Base-by-base conservation (phyloP, 2,329 filamentous ascomycete species). In the Ceratocystiopsis sp. region DNA sequence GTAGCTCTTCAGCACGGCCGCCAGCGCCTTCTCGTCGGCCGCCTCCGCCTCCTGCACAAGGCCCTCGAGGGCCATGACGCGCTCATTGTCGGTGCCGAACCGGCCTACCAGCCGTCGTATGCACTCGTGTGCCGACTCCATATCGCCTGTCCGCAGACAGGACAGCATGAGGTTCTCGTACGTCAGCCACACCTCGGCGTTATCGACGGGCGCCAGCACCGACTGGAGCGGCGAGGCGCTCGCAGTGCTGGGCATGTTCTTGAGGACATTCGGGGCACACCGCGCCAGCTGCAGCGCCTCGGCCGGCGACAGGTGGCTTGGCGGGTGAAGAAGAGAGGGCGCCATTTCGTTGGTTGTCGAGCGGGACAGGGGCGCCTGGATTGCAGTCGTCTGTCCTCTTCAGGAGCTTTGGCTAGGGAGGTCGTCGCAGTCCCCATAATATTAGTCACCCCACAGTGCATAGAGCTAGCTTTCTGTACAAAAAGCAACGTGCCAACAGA, bases 141-240 rank as follows among this genome's bases (percentile, higher is more conserved):
- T 80, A 59, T 96, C 84, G 43, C 84, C 82, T 0, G 84, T 86
- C 41, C 84, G 80, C 35, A 98, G 71, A 54, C 84, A 91, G 29
- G 85, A 77, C 33, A 91, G 65, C 51, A 96, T 66, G 16, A 96
- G 71, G 57, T 93, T 91, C 63, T 96, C 89, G 60, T 91, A 83
- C 37, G 75, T 75, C 15, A 73, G 73, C 86, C 89, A 96, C 55
- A 84, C 69, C 50, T 93, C 85, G 43, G 82, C 69, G 0, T 78
- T 78, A 58, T 95, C 87, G 29, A 70, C 59, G 1, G 69, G 61
- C 1, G 69, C 64, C 52, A 75, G 67, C 4, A 78, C 58, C 10
- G 69, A 69, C 21, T 57, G 53, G 11, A 78, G 52, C 3, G 69
- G 64, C 32, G 73, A 75, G n/a, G 66, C 61, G 6, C 70, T 71